These are phyloP conservation scores for Neurospora tetraspora DNA, from an alignment of 495 filamentous ascomycete genomes.

Conservation along the genomic window DNA sequence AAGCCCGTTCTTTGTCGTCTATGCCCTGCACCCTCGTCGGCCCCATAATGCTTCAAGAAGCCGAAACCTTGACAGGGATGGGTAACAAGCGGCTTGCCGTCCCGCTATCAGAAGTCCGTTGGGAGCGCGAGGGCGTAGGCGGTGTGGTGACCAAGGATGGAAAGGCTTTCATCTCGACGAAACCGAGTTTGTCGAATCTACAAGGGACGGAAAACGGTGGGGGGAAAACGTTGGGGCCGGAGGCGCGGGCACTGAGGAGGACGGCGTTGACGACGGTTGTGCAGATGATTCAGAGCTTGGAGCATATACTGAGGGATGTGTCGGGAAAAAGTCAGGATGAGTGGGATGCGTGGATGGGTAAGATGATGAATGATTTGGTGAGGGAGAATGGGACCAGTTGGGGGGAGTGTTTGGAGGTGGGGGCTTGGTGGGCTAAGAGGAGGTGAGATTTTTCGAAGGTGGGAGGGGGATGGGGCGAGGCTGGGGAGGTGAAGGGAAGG, in stretches of 20 bases:
- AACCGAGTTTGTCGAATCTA: not conserved
- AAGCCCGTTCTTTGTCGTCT: slow-evolving; percentile 56
- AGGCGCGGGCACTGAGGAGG: slow-evolving; percentile 64
- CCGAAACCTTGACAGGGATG: slow-evolving; percentile 58
- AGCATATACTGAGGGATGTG: slow-evolving; percentile 70
- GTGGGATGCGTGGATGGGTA: slow-evolving; percentile 84
- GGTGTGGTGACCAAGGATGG: slow-evolving; percentile 44
- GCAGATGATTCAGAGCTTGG: slow-evolving; percentile 78
- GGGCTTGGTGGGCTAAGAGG: slow-evolving; percentile 89
- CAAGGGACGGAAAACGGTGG: slow-evolving; percentile 16
- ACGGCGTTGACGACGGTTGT: slow-evolving; percentile 75
- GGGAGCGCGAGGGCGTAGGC: slow-evolving; percentile 70
- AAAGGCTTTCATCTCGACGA: slow-evolving; percentile 39
- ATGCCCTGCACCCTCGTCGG: slow-evolving; percentile 74
- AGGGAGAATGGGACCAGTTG: slow-evolving; percentile 66
- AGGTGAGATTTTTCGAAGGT: too few species aligned
- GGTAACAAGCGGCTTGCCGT: slow-evolving; percentile 71
- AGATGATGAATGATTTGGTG: slow-evolving; percentile 76
- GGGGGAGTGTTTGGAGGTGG: slow-evolving; percentile 87
- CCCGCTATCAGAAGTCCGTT: slow-evolving; percentile 75
- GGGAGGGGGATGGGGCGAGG: too few species aligned
- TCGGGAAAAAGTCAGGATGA: slow-evolving; percentile 82
- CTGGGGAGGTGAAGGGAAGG: not conserved
- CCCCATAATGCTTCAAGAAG: slow-evolving; percentile 70
- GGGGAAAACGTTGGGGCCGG: slow-evolving; percentile 47